Conservation (phyloP, 495 filamentous ascomycete species). For the Pyrenula aspistea region DNA sequence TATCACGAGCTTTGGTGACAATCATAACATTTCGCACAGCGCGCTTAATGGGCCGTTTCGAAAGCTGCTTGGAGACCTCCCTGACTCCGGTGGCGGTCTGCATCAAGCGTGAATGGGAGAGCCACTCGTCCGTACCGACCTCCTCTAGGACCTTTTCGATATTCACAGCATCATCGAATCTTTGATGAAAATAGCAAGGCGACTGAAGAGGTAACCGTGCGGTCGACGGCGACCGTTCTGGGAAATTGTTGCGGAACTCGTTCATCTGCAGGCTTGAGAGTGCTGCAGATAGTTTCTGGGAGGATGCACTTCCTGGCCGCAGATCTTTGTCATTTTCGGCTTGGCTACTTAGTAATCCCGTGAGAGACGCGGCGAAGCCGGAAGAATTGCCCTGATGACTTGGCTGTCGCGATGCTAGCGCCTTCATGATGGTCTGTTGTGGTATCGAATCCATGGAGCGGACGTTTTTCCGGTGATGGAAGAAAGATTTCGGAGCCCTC, state of each 20-base stretch:
- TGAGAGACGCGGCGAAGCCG: conserved; percentile 35
- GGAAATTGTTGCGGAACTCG: conserved; percentile 11
- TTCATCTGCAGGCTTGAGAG: conserved; percentile 47
- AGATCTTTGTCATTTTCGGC: conserved; percentile 29
- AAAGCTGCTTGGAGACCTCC: conserved; percentile 88
- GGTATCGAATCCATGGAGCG: conserved; percentile 63
- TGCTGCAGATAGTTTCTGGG: conserved; percentile 52
- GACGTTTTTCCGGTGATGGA: conserved; percentile 45
- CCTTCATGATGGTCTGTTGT: conserved; percentile 78
- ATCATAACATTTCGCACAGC: conserved; percentile 90
- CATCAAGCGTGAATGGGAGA: conserved; percentile 83
- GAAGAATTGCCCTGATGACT: conserved; percentile 35
- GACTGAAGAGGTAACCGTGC: conserved; percentile 62
- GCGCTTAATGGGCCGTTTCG: conserved; percentile 74
- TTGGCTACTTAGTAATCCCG: conserved; percentile 24
- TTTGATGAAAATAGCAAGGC: conserved; percentile 93
- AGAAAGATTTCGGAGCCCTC: conserved; percentile 26
- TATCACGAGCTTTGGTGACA: conserved; percentile 91
- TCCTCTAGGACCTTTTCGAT: conserved; percentile 92
- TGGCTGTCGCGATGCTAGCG: conserved; percentile 62
- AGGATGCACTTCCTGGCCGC: conserved; percentile 34
- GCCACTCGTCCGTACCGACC: conserved; percentile 75
- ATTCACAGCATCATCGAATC: conserved; percentile 92
- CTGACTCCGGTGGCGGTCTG: conserved; percentile 91
- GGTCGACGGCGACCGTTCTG: conserved; percentile 42